Base-by-base conservation (phyloP, 2,329 filamentous ascomycete genomes). In the Hawksworthiomyces lignivorus region DNA sequence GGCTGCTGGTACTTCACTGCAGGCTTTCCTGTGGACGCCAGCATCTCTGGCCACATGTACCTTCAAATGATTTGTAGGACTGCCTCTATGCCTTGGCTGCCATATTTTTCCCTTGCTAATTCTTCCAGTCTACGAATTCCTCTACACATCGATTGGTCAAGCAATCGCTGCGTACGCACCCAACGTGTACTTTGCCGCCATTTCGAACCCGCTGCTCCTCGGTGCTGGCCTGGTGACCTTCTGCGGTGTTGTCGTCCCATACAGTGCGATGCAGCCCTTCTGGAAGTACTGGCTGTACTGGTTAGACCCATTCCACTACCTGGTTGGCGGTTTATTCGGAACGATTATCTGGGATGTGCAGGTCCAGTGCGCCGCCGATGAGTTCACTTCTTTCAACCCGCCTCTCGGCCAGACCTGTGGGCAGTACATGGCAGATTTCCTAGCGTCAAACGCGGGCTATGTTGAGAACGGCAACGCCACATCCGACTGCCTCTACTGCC, bases 181-280 rank as follows among this genome's bases (percentile, higher is more conserved):
- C 0, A 80, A 77, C 47, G 74, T 69, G 26, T 69, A 77, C 10
- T 78, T 79, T 33, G 77, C 77, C 0, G 63, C 73, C 0, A 63
- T 80, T 5, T 67, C 70, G 46, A 80, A 79, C 48, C 75, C 75
- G 0, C 54, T 80, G 1, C 39, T 80, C 10, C 61, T 80, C 42
- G 67, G 70, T 54, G 57, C 77, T 30, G 46, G 43, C 14, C 65
- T 87, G 3, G 70, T 86, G 8, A 75, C 73, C 1, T 88, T 89
- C 64, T 87, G 82, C 51, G 84, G 84, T 48, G 81, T 88, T 2
- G 66, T 87, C 5, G 83, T 87, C 0, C 82, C 83, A 0, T 85
- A 81, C 48, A 52, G 53, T 0, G 69, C 71, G 20, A 69, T 88
- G 18, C 73, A 77, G 8, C 51, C 59, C 1, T 87, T 87, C 59